Percentiles rank a stretch among this genome's conserved stretches.
Evolutionary conservation across 352 stramenopile genomes (phyloP).

Genomic region (Globisporangium spiculum): DNA sequence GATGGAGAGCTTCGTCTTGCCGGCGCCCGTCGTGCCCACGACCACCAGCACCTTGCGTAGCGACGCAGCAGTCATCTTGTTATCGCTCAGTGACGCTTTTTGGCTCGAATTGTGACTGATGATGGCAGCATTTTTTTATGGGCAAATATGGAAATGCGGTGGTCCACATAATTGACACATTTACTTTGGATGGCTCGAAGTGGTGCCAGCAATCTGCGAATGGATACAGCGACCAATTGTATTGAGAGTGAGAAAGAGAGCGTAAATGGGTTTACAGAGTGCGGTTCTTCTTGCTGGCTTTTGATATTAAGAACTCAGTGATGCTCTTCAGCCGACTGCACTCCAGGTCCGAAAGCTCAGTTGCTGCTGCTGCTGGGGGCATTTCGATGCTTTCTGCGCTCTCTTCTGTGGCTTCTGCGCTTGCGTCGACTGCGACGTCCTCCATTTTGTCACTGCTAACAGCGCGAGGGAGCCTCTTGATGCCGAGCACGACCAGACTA

Average conservation of each 20-base stretch:
- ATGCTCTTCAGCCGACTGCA: slow-evolving; percentile 54
- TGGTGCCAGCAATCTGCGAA: neutral
- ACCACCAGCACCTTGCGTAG: slow-evolving; percentile 87
- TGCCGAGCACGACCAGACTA: slow-evolving; percentile 50
- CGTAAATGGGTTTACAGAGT: slow-evolving; percentile 10
- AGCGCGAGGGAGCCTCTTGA: slow-evolving; percentile 22
- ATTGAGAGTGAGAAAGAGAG: neutral
- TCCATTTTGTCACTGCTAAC: neutral
- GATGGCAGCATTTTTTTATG: slow-evolving; percentile 17
- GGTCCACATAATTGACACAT: slow-evolving; percentile 20
- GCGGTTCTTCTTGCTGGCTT: slow-evolving; percentile 53
- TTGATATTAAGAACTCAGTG: slow-evolving; percentile 52
- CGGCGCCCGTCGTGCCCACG: slow-evolving; percentile 88
- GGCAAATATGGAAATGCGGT: slow-evolving; percentile 15
- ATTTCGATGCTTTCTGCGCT: neutral
- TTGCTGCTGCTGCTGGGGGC: neutral
- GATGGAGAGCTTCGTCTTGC: slow-evolving; percentile 92
- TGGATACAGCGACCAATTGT: neutral
- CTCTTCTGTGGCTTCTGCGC: neutral
- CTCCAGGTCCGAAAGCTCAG: slow-evolving; percentile 24
- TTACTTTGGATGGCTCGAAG: slow-evolving; percentile 16
- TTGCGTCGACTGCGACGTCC: neutral
- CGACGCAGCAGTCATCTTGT: slow-evolving; percentile 18
- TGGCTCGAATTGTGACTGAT: neutral
- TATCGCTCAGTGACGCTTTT: neutral